Evolutionary conservation across 805 yeast species (phyloP).

Genomic region (Yarrowia phangngaensis): DNA sequence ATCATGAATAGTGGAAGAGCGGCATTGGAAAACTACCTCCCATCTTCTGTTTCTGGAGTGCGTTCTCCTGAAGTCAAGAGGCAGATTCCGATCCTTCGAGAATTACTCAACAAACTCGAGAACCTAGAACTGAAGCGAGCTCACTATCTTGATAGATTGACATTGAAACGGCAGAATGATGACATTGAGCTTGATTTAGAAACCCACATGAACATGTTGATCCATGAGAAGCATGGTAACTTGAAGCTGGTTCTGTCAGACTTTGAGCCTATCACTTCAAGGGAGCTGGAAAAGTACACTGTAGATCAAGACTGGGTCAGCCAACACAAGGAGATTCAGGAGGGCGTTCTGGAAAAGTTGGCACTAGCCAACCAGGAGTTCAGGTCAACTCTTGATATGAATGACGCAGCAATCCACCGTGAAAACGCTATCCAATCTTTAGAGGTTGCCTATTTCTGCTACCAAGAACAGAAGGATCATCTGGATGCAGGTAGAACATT

Average conservation of each 20-base stretch:
- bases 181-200: constrained; percentile 13
- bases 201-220: constrained; percentile 3
- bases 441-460: constrained; percentile 50
- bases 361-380: constrained; percentile 34
- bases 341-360: constrained; percentile 42
- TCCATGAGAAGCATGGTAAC: constrained; percentile 1
- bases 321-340: constrained; percentile 42
- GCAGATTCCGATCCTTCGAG: constrained; percentile 1
- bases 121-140: constrained; percentile 32
- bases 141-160: constrained; percentile 29
- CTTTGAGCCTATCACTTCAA: constrained; percentile 35
- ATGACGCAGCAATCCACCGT: constrained; percentile 41
- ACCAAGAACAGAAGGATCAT: constrained; percentile 55
- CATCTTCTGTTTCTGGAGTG: constrained; percentile 37
- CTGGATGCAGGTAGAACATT: constrained; percentile 66
- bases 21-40: constrained; percentile 36
- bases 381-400: constrained; percentile 31
- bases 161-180: constrained; percentile 17
- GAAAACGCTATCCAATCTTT: constrained; percentile 51
- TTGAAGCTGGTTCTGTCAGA: constrained; percentile 2
- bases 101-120: constrained; percentile 15
- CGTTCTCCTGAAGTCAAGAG: constrained; percentile 17
- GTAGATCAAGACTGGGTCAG: constrained; percentile 50
- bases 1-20: constrained; percentile 43
- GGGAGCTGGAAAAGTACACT: constrained; percentile 42